Evolutionary conservation across 1,284 basidiomycete genomes (phyloP), one percentile per base, ranked within the genome.

Genomic region (Rhodotorula sp.): DNA sequence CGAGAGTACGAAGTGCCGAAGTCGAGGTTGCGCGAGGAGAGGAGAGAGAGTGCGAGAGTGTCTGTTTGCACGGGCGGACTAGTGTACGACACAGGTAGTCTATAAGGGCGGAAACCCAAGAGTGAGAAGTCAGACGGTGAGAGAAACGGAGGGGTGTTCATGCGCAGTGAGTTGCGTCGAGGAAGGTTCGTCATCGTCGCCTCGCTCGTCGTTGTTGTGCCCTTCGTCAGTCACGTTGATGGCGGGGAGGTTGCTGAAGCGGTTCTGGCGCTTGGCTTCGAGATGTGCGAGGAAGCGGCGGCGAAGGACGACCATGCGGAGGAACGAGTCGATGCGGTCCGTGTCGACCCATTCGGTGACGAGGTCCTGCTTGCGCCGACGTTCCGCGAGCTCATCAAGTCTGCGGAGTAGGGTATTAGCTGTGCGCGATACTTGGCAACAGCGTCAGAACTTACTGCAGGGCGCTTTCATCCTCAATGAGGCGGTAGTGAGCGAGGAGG

Each of bases 391-490:
- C 71, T 95, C 92, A 73, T 92, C 89, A 72, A 94, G 80, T 34
- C 92, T 95, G 71, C 5, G 2, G 29, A 10, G 55, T 36, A 30
- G 36, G 30, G 30, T 52, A 8, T 30, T 20, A 22, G 32, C 22
- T 5, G 8, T 15, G 32, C 39, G 2, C 2, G 4, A 29, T 17
- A 27, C 2, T n/a, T 47, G 10, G 13, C 1, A 39, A 13, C 19
- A 47, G 6, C 2, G 7, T 30, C 32, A 20, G 32, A 11, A 55
- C 62, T 27, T 78, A 94, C 92, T 88, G 85, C n/a, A 95, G 81
- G 19, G 92, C 92, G 59, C 92, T 89, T 44, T 86, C 87, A 79
- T 96, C 92, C 68, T 93, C 86, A 74, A 98, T 93, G 67, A 98
- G 82, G 80, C 92, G 95, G 81, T 97, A 89, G 79, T 96, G 94